phyloP scores from a whole-genome alignment of 2,329 filamentous ascomycete genomes.

The Diaporthe citrichinensis region DNA sequence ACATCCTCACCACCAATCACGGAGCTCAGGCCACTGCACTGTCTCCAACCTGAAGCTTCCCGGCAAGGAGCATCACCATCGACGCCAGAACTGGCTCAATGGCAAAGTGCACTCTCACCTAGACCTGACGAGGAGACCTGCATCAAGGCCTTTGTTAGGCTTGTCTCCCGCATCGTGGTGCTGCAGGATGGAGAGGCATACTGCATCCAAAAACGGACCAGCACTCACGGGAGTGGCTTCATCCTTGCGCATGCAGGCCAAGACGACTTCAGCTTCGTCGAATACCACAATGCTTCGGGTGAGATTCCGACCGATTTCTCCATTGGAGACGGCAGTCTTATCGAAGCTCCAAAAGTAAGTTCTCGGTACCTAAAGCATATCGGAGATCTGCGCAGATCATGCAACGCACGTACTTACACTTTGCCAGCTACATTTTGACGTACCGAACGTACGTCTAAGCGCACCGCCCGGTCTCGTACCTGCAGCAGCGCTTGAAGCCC shows the following conservation, averaged over 20 bases:
- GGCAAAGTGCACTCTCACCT: conserved; percentile 34
- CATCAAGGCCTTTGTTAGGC: conserved; percentile 38
- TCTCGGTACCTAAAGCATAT: background rate
- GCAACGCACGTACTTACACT: background rate
- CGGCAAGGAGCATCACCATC: conserved; percentile 11
- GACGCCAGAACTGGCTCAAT: conserved; percentile 13
- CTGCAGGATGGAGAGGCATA: conserved; percentile 38
- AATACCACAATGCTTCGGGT: conserved; percentile 2
- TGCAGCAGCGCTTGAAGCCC: conserved; percentile 33
- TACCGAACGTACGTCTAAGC: conserved; percentile 5
- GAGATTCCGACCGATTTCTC: conserved; percentile 40
- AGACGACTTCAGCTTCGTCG: conserved; percentile 19
- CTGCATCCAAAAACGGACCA: conserved; percentile 35
- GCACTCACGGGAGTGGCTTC: conserved; percentile 10
- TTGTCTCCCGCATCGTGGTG: conserved; percentile 38
- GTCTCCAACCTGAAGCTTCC: conserved; percentile 28
- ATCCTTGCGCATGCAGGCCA: conserved; percentile 29
- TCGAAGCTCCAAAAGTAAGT: conserved; percentile 25
- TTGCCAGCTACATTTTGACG: conserved; percentile 23
- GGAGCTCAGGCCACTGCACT: conserved; percentile 43
- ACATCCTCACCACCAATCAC: conserved; percentile 40
- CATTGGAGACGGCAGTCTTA: conserved; percentile 34
- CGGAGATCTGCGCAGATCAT: conserved; percentile 1
- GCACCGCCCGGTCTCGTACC: conserved; percentile 23
- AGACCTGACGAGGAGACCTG: conserved; percentile 31